Evolutionary conservation across 768 basidiomycete species (phyloP).

Genomic region (Coprinopsis sp.): DNA sequence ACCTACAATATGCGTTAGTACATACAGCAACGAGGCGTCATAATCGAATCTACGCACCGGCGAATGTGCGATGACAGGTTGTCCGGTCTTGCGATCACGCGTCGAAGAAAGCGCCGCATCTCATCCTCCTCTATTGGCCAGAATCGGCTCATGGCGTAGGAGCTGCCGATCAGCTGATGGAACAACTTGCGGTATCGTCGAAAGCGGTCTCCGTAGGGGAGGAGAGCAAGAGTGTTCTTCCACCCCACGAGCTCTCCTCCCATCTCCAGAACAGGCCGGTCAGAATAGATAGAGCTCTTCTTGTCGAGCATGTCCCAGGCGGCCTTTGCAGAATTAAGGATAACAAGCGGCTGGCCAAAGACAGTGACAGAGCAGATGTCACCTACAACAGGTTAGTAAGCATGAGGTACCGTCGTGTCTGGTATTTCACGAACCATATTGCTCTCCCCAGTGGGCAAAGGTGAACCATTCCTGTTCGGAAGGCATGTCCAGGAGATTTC

Average conservation of each 20-base stretch:
- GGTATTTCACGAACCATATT: slow-evolving; percentile 37
- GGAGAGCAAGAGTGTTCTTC: slow-evolving; percentile 50
- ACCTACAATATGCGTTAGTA: slow-evolving; percentile 25
- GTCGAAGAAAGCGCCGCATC: slow-evolving; percentile 43
- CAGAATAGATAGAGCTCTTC: slow-evolving; percentile 62
- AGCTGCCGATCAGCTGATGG: slow-evolving; percentile 46
- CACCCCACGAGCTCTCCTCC: slow-evolving; percentile 54
- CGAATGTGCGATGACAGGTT: slow-evolving; percentile 43
- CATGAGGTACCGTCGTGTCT: background rate
- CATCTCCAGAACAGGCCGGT: slow-evolving; percentile 55
- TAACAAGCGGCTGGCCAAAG: slow-evolving; percentile 53
- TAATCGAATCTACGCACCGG: slow-evolving; percentile 30
- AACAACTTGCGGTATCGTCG: slow-evolving; percentile 50
- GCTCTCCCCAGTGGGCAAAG: slow-evolving; percentile 48
- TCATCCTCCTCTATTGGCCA: slow-evolving; percentile 41
- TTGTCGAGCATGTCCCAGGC: slow-evolving; percentile 62
- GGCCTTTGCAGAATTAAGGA: slow-evolving; percentile 47
- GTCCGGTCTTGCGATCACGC: slow-evolving; percentile 43
- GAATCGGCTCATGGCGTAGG: slow-evolving; percentile 38
- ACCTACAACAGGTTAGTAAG: slow-evolving; percentile 30
- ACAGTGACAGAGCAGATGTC: slow-evolving; percentile 58
- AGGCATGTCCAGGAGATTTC: slow-evolving; percentile 53
- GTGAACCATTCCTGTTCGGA: slow-evolving; percentile 45
- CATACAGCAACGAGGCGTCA: slow-evolving; percentile 1
- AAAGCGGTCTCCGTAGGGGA: slow-evolving; percentile 56